These are phyloP conservation scores for Globisporangium yorkense DNA, from an alignment of 352 stramenopile species.

Conservation along the genomic window DNA sequence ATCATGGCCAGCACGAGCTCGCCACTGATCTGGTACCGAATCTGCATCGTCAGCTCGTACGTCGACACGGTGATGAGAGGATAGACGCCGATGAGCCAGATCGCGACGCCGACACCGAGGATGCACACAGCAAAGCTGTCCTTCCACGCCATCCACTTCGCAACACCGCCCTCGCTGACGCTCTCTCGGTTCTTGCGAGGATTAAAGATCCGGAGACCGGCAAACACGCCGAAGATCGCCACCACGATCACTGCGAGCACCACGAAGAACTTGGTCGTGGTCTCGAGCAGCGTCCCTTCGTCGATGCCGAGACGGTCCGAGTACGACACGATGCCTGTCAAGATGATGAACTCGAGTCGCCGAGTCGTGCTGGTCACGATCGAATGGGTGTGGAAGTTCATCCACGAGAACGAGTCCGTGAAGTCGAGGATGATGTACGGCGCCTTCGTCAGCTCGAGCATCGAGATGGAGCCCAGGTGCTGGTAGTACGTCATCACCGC, in stretches of 20 bases:
- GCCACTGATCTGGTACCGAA: conserved; percentile 37
- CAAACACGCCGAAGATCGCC: conserved; percentile 27
- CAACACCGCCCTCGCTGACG: background rate
- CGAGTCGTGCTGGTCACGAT: conserved; percentile 32
- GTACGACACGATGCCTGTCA: conserved; percentile 67
- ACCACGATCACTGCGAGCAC: conserved; percentile 28
- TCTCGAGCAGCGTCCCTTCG: conserved; percentile 39
- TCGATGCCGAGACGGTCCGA: conserved; percentile 57
- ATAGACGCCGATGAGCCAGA: conserved; percentile 53
- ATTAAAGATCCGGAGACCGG: background rate
- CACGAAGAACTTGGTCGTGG: conserved; percentile 39
- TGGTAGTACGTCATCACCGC: conserved; percentile 63
- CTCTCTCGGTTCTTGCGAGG: background rate
- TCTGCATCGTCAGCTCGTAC: conserved; percentile 63
- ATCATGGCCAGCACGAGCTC: conserved; percentile 40
- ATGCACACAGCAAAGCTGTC: conserved; percentile 46
- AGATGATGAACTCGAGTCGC: conserved; percentile 39
- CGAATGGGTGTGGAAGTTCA: conserved; percentile 46
- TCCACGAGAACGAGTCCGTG: conserved; percentile 70
- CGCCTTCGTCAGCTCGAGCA: conserved; percentile 69
- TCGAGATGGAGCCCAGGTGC: conserved; percentile 62
- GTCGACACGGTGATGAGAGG: conserved; percentile 48
- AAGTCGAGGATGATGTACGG: conserved; percentile 72
- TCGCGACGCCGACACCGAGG: conserved; percentile 36
- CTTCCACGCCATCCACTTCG: conserved; percentile 17